phyloP scores from a whole-genome alignment of 2,329 filamentous ascomycete species.

The Clonostachys rhizophaga region DNA sequence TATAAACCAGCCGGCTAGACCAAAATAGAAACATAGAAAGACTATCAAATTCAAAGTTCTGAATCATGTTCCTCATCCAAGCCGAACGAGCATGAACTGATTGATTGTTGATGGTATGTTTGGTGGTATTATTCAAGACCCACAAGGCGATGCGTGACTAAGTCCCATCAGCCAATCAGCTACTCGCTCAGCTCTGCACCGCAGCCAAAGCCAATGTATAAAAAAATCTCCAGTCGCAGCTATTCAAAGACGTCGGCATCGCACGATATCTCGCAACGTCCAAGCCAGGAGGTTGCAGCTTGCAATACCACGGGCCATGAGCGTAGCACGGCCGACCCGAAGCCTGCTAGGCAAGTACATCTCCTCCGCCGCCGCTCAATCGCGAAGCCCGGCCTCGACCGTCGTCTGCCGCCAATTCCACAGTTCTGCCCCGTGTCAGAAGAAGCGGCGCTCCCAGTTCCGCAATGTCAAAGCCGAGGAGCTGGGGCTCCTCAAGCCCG shows the following conservation, averaged over 20 bases:
- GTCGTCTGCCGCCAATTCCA: constrained; percentile 37
- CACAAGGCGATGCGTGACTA: too few species aligned
- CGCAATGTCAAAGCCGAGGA: constrained; percentile 46
- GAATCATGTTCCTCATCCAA: too few species aligned
- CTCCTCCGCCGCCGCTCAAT: constrained; percentile 12
- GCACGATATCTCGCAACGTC: not conserved
- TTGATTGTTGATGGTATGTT: too few species aligned
- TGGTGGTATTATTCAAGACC: too few species aligned
- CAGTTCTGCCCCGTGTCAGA: constrained; percentile 38
- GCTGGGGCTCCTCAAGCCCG: constrained; percentile 44
- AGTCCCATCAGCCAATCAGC: too few species aligned
- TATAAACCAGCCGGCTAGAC: too few species aligned
- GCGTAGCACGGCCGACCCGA: constrained; percentile 48
- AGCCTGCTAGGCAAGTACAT: constrained; percentile 48
- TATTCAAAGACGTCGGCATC: not conserved
- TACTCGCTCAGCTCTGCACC: not conserved
- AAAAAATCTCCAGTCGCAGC: too few species aligned
- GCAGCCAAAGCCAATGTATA: not conserved
- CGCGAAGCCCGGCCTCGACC: constrained; percentile 6
- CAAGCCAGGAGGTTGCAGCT: not conserved
- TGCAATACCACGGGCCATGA: constrained; percentile 39
- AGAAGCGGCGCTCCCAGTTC: constrained; percentile 44
- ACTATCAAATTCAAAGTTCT: too few species aligned
- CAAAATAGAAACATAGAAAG: too few species aligned
- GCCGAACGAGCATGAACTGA: too few species aligned